Base-by-base conservation (phyloP, 2,329 filamentous ascomycete species). In the Stromatinia cepivora region DNA sequence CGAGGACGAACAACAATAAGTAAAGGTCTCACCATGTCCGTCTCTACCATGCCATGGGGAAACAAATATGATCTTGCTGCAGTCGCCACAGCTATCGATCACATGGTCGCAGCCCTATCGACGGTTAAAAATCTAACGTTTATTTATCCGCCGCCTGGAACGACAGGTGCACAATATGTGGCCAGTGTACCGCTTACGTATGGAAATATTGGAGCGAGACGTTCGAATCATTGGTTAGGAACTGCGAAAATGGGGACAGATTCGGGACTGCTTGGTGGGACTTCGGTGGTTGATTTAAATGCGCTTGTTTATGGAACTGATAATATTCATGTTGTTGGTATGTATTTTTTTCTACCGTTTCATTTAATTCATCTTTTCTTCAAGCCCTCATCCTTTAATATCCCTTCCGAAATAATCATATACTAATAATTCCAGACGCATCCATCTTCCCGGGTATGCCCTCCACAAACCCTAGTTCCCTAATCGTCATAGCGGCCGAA, bases 401-500 rank as follows among this genome's bases (percentile, higher is more conserved):
- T 42, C 13, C 4, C 10, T 6, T 2, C 17, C 6, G 1, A 10
- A 31, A 22, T 56, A n/a, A 34, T 2, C 2, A 25, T 20, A 2
- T 1, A 34, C 50, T 66, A 34, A 57, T 28, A 48, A 20, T 15
- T 11, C 1, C 1, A 63, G 59, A 66, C 10, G 48, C 67, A 42
- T 45, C 85, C 71, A 88, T 92, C 75, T 90, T 91, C 80, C 89
- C 90, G 0, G 89, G 90, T 72, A 86, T 91, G 73, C 84, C 88
- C 3, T 88, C 88, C 0, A 87, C 88, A 25, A 92, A 92, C 79
- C 90, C 90, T 1, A 86, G 87, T 61, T 85, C 87, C 1, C 84
- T 87, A 52, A 86, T 91, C 73, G 87, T 91, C 77, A 82, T 88
- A 48, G 87, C 84, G 25, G 85, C 88, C 25, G 89, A 91, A 81